Percentiles rank a stretch among this genome's conserved stretches.
Evolutionary conservation across 495 filamentous ascomycete species (phyloP).

Genomic region (Ramalina intermedia): DNA sequence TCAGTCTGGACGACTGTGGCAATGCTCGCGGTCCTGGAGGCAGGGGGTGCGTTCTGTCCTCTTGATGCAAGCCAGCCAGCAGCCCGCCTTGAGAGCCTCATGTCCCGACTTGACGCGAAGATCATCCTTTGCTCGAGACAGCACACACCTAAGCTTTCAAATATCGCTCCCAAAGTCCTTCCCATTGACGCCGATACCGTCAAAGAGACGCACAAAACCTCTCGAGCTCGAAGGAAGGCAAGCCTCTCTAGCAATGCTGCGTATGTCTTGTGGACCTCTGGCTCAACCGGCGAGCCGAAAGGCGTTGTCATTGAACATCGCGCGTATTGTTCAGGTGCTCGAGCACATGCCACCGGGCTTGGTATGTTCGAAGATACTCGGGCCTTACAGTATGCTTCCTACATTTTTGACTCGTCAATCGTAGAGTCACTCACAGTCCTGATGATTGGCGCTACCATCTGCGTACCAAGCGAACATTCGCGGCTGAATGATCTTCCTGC

Average conservation of each 20-base stretch:
- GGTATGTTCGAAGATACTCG: slow-evolving; percentile 16
- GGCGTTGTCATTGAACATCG: slow-evolving; percentile 31
- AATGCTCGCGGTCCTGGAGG: slow-evolving; percentile 43
- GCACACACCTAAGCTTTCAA: slow-evolving; percentile 14
- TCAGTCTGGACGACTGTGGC: slow-evolving; percentile 43
- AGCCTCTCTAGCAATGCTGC: slow-evolving; percentile 9
- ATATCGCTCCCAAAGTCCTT: slow-evolving; percentile 22
- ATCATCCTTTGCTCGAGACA: slow-evolving; percentile 40
- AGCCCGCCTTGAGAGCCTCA: slow-evolving; percentile 31
- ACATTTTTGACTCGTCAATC: slow-evolving; percentile 38
- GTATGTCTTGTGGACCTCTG: slow-evolving; percentile 32
- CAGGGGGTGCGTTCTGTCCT: slow-evolving; percentile 44
- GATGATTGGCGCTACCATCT: slow-evolving; percentile 31
- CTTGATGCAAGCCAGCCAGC: slow-evolving; percentile 42
- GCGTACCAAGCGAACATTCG: slow-evolving; percentile 36
- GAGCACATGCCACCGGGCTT: slow-evolving; percentile 29
- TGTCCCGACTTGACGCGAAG: slow-evolving; percentile 25
- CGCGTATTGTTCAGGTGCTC: slow-evolving; percentile 28
- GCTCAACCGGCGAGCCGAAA: slow-evolving; percentile 38
- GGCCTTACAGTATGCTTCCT: slow-evolving; percentile 36
- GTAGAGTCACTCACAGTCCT: slow-evolving; percentile 28
- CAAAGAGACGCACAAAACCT: slow-evolving; percentile 11
- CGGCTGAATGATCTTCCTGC: slow-evolving; percentile 33
- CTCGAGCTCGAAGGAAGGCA: background rate
- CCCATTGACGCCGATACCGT: slow-evolving; percentile 23